These are phyloP conservation scores for Tricharina praecox DNA, from an alignment of 495 filamentous ascomycete species.

Conservation along the genomic window DNA sequence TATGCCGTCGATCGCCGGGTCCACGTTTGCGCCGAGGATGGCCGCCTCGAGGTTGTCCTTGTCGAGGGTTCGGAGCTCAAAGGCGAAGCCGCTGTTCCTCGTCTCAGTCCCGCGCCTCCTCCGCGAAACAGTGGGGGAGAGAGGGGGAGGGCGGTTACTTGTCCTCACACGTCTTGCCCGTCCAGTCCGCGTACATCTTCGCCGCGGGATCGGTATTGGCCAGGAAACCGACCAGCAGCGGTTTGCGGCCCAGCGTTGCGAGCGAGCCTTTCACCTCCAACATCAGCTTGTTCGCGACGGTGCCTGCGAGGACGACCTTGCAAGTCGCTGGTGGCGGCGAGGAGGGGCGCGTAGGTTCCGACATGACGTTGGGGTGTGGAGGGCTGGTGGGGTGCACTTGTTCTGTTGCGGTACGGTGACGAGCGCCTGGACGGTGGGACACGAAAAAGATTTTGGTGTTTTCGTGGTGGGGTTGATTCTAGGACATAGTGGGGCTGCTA, in stretches of 20 bases:
- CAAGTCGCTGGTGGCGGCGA: conserved; percentile 33
- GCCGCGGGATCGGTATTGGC: conserved; percentile 84
- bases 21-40: conserved; percentile 65
- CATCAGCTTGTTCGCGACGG: conserved; percentile 60
- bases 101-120: no score
- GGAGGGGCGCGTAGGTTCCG: neutral
- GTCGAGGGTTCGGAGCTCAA: conserved; percentile 61
- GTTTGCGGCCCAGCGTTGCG: conserved; percentile 44
- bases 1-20: conserved; percentile 67
- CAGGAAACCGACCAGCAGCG: conserved; percentile 75
- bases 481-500: no score
- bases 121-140: conserved; percentile 1
- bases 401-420: no score
- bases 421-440: no score
- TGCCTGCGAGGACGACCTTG: conserved; percentile 76
- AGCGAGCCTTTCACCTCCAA: conserved; percentile 58
- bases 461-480: neutral
- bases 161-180: conserved; percentile 84
- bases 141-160: conserved; percentile 44
- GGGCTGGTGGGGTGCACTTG: no score
- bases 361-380: no score
- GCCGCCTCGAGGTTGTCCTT: conserved; percentile 79
- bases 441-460: neutral
- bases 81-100: conserved; percentile 59
- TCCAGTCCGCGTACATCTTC: conserved; percentile 87